Evolutionary conservation across 2,329 filamentous ascomycete genomes (phyloP).

Genomic region (Gyromitra esculenta): DNA sequence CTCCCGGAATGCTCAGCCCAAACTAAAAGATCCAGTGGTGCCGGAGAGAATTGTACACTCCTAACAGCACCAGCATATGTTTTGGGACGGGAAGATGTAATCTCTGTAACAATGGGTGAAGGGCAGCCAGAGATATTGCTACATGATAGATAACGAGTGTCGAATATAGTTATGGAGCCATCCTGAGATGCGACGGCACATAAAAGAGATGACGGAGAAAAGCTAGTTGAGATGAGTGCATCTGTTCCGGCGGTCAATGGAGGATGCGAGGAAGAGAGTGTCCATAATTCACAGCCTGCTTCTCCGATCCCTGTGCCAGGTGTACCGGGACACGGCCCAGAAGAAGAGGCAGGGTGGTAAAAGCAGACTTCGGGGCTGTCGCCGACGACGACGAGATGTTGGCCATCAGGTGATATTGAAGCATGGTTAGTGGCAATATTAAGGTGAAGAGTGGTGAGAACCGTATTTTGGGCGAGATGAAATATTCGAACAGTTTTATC

Average conservation of each 20-base stretch:
- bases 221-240: conserved; percentile 72
- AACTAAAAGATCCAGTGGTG: conserved; percentile 86
- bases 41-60: conserved; percentile 90
- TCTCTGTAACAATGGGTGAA: conserved; percentile 75
- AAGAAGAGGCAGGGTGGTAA: conserved; percentile 67
- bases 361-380: conserved; percentile 89
- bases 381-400: conserved; percentile 80
- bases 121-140: conserved; percentile 63
- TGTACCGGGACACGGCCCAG: conserved; percentile 57
- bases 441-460: conserved; percentile 76
- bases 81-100: conserved; percentile 79
- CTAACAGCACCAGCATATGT: conserved; percentile 80
- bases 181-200: conserved; percentile 83
- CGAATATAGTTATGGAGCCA: conserved; percentile 79
- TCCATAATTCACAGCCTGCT: conserved; percentile 56
- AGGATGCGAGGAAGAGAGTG: conserved; percentile 52
- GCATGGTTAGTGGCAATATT: conserved; percentile 92
- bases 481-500: conserved; percentile 89
- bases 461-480: conserved; percentile 73
- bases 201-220: conserved; percentile 75
- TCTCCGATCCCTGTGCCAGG: conserved; percentile 56
- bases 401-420: conserved; percentile 89
- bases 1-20: conserved; percentile 90
- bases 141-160: conserved; percentile 62
- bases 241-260: conserved; percentile 58